Evolutionary conservation across 1,284 basidiomycete species (phyloP).

Genomic region (Sanghuangporus weigelae): DNA sequence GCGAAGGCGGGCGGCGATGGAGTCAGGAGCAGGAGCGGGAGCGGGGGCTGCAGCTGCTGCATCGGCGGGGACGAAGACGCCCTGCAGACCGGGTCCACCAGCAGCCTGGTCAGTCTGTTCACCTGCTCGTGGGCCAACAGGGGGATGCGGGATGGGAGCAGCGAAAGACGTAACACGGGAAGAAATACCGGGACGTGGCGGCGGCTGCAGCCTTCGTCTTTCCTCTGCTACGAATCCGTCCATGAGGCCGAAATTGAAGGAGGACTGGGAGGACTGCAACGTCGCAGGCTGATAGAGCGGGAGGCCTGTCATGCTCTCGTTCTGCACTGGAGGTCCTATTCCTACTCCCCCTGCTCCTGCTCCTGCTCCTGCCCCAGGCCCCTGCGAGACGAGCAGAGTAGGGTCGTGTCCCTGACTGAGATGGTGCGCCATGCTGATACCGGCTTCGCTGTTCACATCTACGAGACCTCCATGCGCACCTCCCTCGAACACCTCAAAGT

Average conservation of each 20-base stretch:
- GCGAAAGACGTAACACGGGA: not conserved
- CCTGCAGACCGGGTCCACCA: slow-evolving; percentile 1
- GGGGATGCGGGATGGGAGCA: not conserved
- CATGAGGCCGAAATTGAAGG: slow-evolving; percentile 77
- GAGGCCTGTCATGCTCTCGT: slow-evolving; percentile 38
- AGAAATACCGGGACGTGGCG: slow-evolving; percentile 18
- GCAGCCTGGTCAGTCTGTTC: not conserved
- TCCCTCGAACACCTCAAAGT: not conserved
- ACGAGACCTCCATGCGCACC: not conserved
- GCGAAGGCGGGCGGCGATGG: slow-evolving; percentile 41
- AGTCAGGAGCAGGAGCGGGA: slow-evolving; percentile 11
- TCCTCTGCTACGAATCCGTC: slow-evolving; percentile 79
- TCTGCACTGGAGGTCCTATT: slow-evolving; percentile 5
- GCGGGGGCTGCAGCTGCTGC: slow-evolving; percentile 21
- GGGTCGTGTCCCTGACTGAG: slow-evolving; percentile 18
- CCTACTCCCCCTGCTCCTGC: no score
- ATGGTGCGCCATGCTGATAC: slow-evolving; percentile 7
- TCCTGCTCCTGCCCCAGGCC: no score
- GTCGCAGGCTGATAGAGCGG: slow-evolving; percentile 53
- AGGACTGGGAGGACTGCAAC: slow-evolving; percentile 32
- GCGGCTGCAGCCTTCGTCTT: slow-evolving; percentile 46
- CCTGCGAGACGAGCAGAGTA: slow-evolving; percentile 16
- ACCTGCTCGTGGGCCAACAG: not conserved
- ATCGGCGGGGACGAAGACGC: slow-evolving; percentile 19
- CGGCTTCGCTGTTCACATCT: not conserved